These are phyloP conservation scores for Aspergillus viridinutans DNA, from an alignment of 2,329 filamentous ascomycete genomes.

Conservation along the genomic window DNA sequence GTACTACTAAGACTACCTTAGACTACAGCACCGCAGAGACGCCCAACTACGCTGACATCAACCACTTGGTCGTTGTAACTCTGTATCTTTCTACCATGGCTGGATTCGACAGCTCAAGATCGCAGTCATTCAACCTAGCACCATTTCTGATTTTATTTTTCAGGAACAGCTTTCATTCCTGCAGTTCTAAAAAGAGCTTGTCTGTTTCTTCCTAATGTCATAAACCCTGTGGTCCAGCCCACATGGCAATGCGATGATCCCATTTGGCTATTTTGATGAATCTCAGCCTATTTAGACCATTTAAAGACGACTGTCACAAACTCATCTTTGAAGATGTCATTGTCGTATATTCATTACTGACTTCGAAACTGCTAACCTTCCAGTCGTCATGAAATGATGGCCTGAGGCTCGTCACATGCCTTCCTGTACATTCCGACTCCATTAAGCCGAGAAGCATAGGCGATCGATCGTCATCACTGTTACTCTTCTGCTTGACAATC, in stretches of 20 bases:
- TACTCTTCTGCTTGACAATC: not conserved
- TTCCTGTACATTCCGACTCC: slow-evolving; percentile 9
- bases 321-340: not conserved
- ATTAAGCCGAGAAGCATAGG: slow-evolving; percentile 1
- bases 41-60: slow-evolving; percentile 14
- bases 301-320: not conserved
- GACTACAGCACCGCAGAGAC: not conserved
- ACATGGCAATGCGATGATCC: not conserved
- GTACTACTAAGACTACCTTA: no score
- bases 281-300: not conserved
- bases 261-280: not conserved
- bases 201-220: not conserved
- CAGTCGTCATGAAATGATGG: not conserved
- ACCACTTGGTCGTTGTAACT: slow-evolving; percentile 6
- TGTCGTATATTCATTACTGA: not conserved
- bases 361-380: not conserved
- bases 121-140: not conserved
- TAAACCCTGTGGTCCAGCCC: not conserved
- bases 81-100: not conserved
- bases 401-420: slow-evolving; percentile 16
- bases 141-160: not conserved
- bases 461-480: not conserved
- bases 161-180: not conserved
- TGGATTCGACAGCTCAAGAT: not conserved
- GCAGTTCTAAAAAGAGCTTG: not conserved